Base-by-base conservation (phyloP, 1,139 yeast species). In the Geotrichum reessii region DNA sequence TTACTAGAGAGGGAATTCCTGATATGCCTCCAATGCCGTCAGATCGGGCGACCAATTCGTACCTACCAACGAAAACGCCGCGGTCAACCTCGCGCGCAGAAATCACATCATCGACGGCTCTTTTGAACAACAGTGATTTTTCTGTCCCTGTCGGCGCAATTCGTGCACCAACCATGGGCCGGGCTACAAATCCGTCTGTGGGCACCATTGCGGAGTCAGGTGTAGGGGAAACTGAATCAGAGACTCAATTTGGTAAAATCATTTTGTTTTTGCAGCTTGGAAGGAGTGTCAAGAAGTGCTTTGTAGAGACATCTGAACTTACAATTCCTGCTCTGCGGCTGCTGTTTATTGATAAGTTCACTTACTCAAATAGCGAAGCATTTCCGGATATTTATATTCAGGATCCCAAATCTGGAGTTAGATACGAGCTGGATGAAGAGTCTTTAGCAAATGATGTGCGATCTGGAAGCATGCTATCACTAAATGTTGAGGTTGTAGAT, bases 321-420 rank as follows among this genome's bases (percentile, higher is more conserved):
- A 76, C 85, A 0, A 78, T 85, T 64, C 86, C 89, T 4, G 76
- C 89, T 0, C 69, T 92, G 50, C 78, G 95, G 55, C 76, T 90
- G 1, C 73, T 87, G 37, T 93, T 92, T 69, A 89, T 91, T 24
- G 96, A 92, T 67, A 88, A 84, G 67, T 92, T 91, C 74, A 90
- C 95, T 1, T 89, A 86, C 67, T 61, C 66, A 5, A 72, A 70
- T 1, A 86, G 89, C 0, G 75, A 82, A 1, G 78, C 83, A 1
- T 90, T 90, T 65, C 97, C 99, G 0, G 87, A 84, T n/a, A 82
- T 93, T 40, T 87, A 88, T 66, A 78, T 91, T 7, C 84, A 80
- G 64, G 96, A 89, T 63, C 80, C 82, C 0, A 71, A 73, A 1
- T 76, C 80, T 28, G 81, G 81, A 0, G 78, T 90, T 0, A 78